These are phyloP conservation scores for Phalaenopsis hybrid DNA, from an alignment of 116 monocot genomes.

Conservation along the genomic window DNA sequence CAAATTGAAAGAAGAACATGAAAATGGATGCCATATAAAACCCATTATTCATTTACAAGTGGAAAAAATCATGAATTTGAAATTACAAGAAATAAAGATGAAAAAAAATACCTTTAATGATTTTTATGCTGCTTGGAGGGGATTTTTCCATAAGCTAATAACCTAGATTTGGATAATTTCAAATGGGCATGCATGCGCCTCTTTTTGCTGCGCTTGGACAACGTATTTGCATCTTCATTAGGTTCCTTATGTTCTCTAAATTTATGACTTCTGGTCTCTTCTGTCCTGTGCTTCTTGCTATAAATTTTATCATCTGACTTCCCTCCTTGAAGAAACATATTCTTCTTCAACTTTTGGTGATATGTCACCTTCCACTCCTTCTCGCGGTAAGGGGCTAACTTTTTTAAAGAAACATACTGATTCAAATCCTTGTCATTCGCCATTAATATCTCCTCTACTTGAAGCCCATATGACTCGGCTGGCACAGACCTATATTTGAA, in stretches of 20 bases:
- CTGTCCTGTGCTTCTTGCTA: constrained; percentile 31
- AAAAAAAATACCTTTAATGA: constrained; percentile 11
- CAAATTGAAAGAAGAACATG: not conserved
- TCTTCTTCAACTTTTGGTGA: constrained; percentile 68
- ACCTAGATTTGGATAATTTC: constrained; percentile 57
- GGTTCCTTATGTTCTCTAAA: constrained; percentile 15
- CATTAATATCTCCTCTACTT: constrained; percentile 56
- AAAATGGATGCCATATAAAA: not conserved
- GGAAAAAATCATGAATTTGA: not conserved
- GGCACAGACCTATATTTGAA: constrained; percentile 77
- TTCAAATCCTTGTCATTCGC: constrained; percentile 78
- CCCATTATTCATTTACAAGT: not conserved
- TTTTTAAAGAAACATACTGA: constrained; percentile 91
- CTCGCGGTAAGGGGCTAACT: constrained; percentile 72
- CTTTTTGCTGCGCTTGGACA: constrained; percentile 52
- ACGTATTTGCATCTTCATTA: constrained; percentile 18
- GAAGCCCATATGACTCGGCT: constrained; percentile 57
- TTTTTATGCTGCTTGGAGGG: constrained; percentile 32
- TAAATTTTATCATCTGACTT: constrained; percentile 19
- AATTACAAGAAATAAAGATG: not conserved
- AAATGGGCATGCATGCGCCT: constrained; percentile 48
- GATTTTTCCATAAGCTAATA: constrained; percentile 66
- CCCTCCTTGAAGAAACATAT: constrained; percentile 37
- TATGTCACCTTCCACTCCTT: constrained; percentile 81
- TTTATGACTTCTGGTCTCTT: constrained; percentile 10